These are phyloP conservation scores for Kwoniella dendrophila DNA, from an alignment of 768 basidiomycete species.

Conservation along the genomic window DNA sequence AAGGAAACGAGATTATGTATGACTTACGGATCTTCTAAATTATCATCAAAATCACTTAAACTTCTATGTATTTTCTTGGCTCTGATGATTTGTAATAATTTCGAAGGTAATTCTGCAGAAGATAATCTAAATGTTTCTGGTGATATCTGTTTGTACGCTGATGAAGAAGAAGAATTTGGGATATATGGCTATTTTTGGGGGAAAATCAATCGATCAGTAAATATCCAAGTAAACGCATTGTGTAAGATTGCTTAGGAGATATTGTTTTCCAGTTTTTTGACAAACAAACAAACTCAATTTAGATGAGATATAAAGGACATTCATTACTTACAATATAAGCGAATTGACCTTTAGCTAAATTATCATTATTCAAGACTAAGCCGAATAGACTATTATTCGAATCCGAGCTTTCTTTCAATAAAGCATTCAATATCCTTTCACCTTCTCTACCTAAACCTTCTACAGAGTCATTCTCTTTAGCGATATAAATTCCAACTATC, in stretches of 20 bases:
- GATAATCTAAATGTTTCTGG: not conserved
- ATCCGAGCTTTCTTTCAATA: constrained; percentile 16
- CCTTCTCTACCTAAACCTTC: constrained; percentile 9
- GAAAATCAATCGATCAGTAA: not conserved
- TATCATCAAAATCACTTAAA: constrained; percentile 41
- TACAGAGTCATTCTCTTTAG: not conserved
- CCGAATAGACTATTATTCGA: constrained; percentile 27
- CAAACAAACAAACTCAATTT: no score
- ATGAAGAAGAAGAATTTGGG: constrained; percentile 15
- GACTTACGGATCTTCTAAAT: constrained; percentile 44
- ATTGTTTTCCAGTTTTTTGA: no score
- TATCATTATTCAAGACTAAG: constrained; percentile 24
- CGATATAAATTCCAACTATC: constrained; percentile 39
- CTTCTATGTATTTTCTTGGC: constrained; percentile 26
- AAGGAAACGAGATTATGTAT: not conserved
- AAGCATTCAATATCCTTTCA: constrained; percentile 17
- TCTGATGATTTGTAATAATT: constrained; percentile 15
- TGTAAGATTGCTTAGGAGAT: no score
- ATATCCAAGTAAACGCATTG: no score
- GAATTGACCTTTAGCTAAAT: constrained; percentile 19
- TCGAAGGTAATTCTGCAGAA: not conserved
- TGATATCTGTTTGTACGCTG: constrained; percentile 10
- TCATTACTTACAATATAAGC: constrained; percentile 32
- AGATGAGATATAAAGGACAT: no score
- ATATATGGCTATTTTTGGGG: constrained; percentile 13